A percentile compares a stretch with the other conserved stretches of the same genome.
Conservation (phyloP, 306 rosid genomes). For the Hippophae gyantsensis region DNA sequence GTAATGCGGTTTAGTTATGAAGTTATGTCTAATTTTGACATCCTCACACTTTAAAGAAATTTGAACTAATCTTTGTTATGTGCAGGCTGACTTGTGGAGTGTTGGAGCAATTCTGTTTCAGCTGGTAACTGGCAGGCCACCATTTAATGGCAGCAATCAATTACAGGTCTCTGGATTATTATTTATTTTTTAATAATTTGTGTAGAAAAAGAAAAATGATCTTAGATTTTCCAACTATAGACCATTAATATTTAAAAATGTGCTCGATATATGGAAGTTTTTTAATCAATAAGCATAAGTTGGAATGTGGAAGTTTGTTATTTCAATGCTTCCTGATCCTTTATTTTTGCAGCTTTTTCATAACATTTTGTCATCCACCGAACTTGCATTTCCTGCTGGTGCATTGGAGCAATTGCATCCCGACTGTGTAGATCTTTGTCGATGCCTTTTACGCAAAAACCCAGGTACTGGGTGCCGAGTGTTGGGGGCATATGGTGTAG, state of each 20-base stretch:
- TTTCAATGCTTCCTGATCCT: conserved; percentile 18
- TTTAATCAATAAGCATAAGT: neutral
- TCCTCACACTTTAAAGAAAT: conserved; percentile 2
- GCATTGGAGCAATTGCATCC: conserved; percentile 55
- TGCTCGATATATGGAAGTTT: too few relatives aligned
- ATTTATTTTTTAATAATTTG: neutral
- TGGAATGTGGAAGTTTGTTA: neutral
- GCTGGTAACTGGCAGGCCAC: conserved; percentile 82
- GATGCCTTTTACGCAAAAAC: conserved; percentile 70
- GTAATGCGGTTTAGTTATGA: conserved; percentile 34
- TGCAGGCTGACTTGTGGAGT: conserved; percentile 99
- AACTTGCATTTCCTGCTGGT: conserved; percentile 60
- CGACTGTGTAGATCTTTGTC: conserved; percentile 83
- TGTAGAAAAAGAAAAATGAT: neutral
- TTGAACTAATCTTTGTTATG: conserved; percentile 7
- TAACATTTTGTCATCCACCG: conserved; percentile 65
- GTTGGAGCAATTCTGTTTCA: conserved; percentile 94
- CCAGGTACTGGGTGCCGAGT: conserved; percentile 54
- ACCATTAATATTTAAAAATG: too few relatives aligned
- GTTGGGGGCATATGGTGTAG: conserved; percentile 11
- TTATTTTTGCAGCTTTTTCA: conserved; percentile 69
- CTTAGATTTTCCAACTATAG: too few relatives aligned
- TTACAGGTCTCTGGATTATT: conserved; percentile 43
- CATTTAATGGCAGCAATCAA: conserved; percentile 72
- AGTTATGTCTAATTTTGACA: conserved; percentile 4